These are phyloP conservation scores for Colletotrichum gloeosporioides DNA, from an alignment of 2,329 filamentous ascomycete species.

Conservation along the genomic window DNA sequence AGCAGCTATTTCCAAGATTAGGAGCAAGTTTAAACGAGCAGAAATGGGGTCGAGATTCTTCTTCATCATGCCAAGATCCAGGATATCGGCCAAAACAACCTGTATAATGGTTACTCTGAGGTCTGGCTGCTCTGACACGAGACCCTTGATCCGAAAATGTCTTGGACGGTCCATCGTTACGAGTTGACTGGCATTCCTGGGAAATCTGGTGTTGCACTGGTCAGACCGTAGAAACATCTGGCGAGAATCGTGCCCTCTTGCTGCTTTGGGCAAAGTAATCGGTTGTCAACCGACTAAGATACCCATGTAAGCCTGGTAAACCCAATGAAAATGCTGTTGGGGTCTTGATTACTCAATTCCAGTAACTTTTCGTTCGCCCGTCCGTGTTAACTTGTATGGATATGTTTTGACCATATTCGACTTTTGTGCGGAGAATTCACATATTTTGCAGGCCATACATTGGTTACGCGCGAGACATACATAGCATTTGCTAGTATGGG, in stretches of 20 bases:
- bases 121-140: neutral
- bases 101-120: neutral
- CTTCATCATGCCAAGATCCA: neutral
- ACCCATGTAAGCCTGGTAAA: neutral
- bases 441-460: neutral
- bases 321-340: neutral
- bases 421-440: too few species aligned
- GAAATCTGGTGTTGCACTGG: neutral
- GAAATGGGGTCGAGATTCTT: neutral
- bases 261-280: neutral
- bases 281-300: neutral
- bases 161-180: neutral
- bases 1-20: neutral
- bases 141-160: neutral
- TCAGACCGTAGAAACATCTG: neutral
- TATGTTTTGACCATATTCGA: too few species aligned
- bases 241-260: neutral
- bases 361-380: too few species aligned
- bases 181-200: neutral
- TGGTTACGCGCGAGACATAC: too few species aligned
- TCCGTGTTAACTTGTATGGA: too few species aligned
- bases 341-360: neutral
- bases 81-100: neutral
- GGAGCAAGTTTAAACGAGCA: neutral
- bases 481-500: too few species aligned